phyloP scores from a whole-genome alignment of 1,284 basidiomycete species.

The Fomitopsis schrenkii region DNA sequence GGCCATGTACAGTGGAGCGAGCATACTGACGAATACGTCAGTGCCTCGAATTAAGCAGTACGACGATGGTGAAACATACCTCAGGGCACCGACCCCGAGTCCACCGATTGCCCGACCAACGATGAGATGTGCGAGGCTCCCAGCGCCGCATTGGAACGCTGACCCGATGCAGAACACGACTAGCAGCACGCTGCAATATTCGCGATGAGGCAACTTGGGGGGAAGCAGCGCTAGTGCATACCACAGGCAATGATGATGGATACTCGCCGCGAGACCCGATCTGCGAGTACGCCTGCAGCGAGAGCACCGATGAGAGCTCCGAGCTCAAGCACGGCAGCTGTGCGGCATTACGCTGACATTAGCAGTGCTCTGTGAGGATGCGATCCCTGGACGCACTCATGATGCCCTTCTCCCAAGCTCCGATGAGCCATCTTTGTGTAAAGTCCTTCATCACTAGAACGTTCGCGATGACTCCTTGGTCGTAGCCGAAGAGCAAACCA shows the following conservation, averaged over 20 bases:
- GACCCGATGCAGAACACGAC: conserved; percentile 73
- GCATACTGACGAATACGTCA: conserved; percentile 46
- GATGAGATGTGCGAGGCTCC: conserved; percentile 51
- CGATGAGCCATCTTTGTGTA: conserved; percentile 57
- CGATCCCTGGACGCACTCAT: conserved; percentile 54
- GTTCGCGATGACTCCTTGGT: conserved; percentile 62
- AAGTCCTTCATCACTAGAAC: conserved; percentile 83
- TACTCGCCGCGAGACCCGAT: conserved; percentile 59
- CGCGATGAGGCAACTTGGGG: not conserved
- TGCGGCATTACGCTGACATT: not conserved
- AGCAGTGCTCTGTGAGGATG: not conserved
- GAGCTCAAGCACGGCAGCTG: conserved; percentile 74
- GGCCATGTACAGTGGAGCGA: conserved; percentile 77
- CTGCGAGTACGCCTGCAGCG: conserved; percentile 60
- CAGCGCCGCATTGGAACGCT: conserved; percentile 60
- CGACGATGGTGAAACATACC: conserved; percentile 32
- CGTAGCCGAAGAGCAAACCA: conserved; percentile 70
- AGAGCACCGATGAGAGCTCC: conserved; percentile 73
- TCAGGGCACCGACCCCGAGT: conserved; percentile 75
- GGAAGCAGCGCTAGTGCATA: conserved; percentile 30
- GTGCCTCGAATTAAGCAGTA: not conserved
- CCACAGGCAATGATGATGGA: conserved; percentile 67
- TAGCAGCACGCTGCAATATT: conserved; percentile 21
- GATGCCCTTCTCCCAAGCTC: conserved; percentile 66
- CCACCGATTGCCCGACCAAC: conserved; percentile 72